phyloP scores from a whole-genome alignment of 2,329 filamentous ascomycete genomes.

The Alternaria conjuncta region DNA sequence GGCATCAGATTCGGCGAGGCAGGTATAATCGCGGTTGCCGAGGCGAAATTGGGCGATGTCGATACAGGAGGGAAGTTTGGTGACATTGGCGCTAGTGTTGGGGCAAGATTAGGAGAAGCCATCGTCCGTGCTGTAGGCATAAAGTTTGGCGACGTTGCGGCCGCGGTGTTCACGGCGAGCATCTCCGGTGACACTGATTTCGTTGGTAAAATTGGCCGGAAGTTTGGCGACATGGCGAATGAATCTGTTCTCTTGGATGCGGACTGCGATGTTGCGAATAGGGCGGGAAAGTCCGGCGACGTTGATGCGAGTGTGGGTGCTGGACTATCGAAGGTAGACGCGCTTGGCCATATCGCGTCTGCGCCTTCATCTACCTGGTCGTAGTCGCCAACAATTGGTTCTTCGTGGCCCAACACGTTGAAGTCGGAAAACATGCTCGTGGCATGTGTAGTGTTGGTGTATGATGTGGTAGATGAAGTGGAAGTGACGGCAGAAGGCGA shows the following conservation, averaged over 20 bases:
- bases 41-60: conserved; percentile 20
- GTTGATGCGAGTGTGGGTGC: conserved; percentile 5
- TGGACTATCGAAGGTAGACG: neutral
- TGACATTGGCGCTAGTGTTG: neutral
- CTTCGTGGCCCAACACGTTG: conserved; percentile 25
- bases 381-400: conserved; percentile 34
- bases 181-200: conserved; percentile 9
- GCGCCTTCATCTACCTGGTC: conserved; percentile 33
- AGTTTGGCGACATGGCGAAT: conserved; percentile 23
- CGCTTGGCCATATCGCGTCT: conserved; percentile 29
- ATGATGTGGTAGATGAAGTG: conserved; percentile 7
- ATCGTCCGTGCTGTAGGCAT: neutral
- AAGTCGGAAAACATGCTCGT: conserved; percentile 26
- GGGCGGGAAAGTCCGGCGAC: conserved; percentile 26
- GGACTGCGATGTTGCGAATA: conserved; percentile 14
- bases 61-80: conserved; percentile 3
- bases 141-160: conserved; percentile 13
- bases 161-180: neutral
- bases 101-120: neutral
- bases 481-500: conserved; percentile 21
- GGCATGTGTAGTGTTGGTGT: conserved; percentile 5
- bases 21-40: neutral
- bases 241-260: conserved; percentile 21
- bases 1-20: neutral
- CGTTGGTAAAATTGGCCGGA: conserved; percentile 7